phyloP scores from a whole-genome alignment of 306 rosid genomes.

The Vigna nakashimae region DNA sequence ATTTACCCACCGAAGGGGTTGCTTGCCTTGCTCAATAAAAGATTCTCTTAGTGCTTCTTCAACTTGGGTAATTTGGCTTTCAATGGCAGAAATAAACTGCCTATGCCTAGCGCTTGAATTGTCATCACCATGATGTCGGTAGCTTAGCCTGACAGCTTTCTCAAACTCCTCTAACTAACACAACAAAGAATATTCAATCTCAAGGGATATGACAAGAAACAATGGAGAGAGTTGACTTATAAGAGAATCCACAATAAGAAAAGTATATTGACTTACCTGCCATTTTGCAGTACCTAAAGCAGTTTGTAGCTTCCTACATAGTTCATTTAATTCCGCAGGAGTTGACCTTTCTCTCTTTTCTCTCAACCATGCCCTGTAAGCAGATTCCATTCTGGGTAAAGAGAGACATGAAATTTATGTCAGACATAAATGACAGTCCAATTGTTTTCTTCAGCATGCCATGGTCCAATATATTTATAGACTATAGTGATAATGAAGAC shows the following conservation, averaged over 20 bases:
- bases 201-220: constrained; percentile 24
- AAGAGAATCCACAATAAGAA: constrained; percentile 32
- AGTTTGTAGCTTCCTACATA: constrained; percentile 87
- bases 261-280: constrained; percentile 68
- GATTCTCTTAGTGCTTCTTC: constrained; percentile 75
- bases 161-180: constrained; percentile 91
- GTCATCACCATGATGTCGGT: constrained; percentile 67
- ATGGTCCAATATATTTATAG: constrained; percentile 21
- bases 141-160: constrained; percentile 84
- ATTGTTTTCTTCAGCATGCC: too few relatives aligned
- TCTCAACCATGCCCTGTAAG: constrained; percentile 79
- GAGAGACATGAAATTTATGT: constrained; percentile 27
- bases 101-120: constrained; percentile 70
- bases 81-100: constrained; percentile 86
- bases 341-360: constrained; percentile 66
- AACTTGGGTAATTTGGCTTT: constrained; percentile 77
- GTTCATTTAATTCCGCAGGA: constrained; percentile 64
- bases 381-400: constrained; percentile 84
- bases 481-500: background rate
- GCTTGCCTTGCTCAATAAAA: constrained; percentile 70
- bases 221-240: constrained; percentile 22
- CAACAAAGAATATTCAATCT: constrained; percentile 27
- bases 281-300: constrained; percentile 97
- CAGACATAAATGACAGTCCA: constrained; percentile 22
- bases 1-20: constrained; percentile 84